A percentile compares a stretch with the other conserved stretches of the same genome.
phyloP scores from a whole-genome alignment of 164 flowering plant genomes.

The Vitis rupestris region DNA sequence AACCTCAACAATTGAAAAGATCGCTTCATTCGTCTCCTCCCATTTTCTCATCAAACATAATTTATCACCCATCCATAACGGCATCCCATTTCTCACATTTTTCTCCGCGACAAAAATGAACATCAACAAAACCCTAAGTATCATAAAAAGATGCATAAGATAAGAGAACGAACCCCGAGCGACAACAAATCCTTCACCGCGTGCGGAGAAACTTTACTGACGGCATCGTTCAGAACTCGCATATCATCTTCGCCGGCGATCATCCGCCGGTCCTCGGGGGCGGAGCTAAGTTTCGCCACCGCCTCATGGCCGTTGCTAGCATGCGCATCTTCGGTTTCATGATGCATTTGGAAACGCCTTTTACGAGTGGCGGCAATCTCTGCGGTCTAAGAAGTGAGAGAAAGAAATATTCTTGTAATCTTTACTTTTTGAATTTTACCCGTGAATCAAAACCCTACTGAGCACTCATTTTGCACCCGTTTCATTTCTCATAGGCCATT shows the following conservation, averaged over 20 bases:
- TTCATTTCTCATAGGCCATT: too few species aligned
- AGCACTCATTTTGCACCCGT: too few species aligned
- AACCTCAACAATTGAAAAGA: too few species aligned
- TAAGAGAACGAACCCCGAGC: conserved; percentile 40
- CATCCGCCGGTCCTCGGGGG: neutral
- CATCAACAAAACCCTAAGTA: neutral
- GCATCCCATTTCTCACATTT: too few species aligned
- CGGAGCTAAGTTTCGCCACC: conserved; percentile 2
- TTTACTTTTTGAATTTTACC: too few species aligned
- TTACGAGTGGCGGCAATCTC: neutral
- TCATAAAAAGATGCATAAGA: neutral
- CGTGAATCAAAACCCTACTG: too few species aligned
- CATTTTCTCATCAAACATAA: too few species aligned
- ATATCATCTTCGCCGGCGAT: conserved; percentile 9
- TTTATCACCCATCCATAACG: too few species aligned
- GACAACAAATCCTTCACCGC: conserved; percentile 56
- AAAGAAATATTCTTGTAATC: too few species aligned
- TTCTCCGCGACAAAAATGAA: neutral
- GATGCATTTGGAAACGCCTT: neutral
- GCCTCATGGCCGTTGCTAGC: neutral
- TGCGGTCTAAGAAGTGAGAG: neutral
- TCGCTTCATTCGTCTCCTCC: too few species aligned
- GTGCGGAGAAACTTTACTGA: conserved; percentile 38
- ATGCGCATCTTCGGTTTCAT: neutral
- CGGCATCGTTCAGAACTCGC: conserved; percentile 27